phyloP scores from a whole-genome alignment of 805 yeast species.

The Priceomyces fermenticarens region DNA sequence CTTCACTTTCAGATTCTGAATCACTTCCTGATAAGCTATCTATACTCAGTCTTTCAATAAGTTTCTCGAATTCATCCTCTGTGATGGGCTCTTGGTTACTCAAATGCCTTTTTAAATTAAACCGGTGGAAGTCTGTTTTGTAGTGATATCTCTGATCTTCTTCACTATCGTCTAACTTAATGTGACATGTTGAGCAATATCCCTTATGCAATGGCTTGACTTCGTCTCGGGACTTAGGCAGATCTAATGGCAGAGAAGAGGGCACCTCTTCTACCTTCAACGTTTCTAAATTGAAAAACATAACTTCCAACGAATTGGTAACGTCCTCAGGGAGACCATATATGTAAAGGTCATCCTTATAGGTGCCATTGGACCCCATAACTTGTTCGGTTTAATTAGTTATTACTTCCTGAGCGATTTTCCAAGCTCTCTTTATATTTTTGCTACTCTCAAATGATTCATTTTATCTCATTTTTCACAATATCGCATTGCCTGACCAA shows the following conservation, averaged over 20 bases:
- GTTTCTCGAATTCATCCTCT: slow-evolving; percentile 56
- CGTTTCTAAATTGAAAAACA: slow-evolving; percentile 54
- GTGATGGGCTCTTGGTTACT: slow-evolving; percentile 44
- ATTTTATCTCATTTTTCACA: too few species aligned
- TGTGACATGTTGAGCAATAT: slow-evolving; percentile 17
- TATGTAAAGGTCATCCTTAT: slow-evolving; percentile 41
- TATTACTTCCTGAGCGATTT: too few species aligned
- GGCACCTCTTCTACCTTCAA: slow-evolving; percentile 16
- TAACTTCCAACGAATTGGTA: slow-evolving; percentile 45
- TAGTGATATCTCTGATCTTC: slow-evolving; percentile 40
- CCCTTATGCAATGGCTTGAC: too few species aligned
- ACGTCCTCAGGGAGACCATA: slow-evolving; percentile 43
- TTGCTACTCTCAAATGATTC: too few species aligned
- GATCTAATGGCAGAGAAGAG: too few species aligned
- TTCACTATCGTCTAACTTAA: slow-evolving; percentile 6
- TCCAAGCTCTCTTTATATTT: too few species aligned
- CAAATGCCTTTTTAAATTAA: slow-evolving; percentile 55
- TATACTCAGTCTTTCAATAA: slow-evolving; percentile 46
- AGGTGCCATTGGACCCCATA: neutral
- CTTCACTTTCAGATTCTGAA: slow-evolving; percentile 28
- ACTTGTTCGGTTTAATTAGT: too few species aligned
- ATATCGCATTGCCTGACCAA: too few species aligned
- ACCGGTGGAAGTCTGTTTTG: slow-evolving; percentile 56
- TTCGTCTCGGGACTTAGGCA: too few species aligned
- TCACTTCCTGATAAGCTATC: slow-evolving; percentile 61